phyloP scores from a whole-genome alignment of 768 basidiomycete genomes.

The Collybia nuda region DNA sequence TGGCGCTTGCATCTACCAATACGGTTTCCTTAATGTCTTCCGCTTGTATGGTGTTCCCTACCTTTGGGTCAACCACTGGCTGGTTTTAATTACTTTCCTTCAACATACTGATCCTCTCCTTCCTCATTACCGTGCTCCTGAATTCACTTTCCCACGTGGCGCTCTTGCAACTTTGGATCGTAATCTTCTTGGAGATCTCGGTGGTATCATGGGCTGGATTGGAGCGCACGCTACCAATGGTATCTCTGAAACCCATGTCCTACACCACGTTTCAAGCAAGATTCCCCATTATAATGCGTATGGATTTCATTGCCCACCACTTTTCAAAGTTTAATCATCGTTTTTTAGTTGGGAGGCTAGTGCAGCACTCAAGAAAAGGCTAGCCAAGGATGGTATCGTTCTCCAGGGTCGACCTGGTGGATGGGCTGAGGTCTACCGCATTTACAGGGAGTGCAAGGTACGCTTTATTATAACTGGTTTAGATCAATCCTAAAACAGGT shows the following conservation, averaged over 20 bases:
- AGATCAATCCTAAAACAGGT: no score
- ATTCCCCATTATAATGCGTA: conserved; percentile 93
- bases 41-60: conserved; percentile 86
- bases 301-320: conserved; percentile 18
- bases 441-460: conserved; percentile 78
- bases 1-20: conserved; percentile 51
- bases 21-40: conserved; percentile 73
- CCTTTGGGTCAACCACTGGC: conserved; percentile 94
- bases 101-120: conserved; percentile 97
- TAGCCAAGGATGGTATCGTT: conserved; percentile 59
- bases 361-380: conserved; percentile 76
- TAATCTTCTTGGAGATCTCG: conserved; percentile 73
- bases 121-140: conserved; percentile 87
- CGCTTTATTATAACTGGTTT: background rate
- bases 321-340: background rate
- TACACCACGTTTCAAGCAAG: conserved; percentile 91
- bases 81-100: conserved; percentile 94
- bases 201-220: conserved; percentile 79
- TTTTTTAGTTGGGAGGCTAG: conserved; percentile 82
- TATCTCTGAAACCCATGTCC: conserved; percentile 91
- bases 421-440: conserved; percentile 79
- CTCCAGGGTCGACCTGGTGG: conserved; percentile 75
- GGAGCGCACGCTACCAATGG: conserved; percentile 86
- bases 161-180: conserved; percentile 92
- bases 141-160: conserved; percentile 93